Evolutionary conservation across 2,329 filamentous ascomycete genomes (phyloP).

Genomic region (Venturiaceae sp.): DNA sequence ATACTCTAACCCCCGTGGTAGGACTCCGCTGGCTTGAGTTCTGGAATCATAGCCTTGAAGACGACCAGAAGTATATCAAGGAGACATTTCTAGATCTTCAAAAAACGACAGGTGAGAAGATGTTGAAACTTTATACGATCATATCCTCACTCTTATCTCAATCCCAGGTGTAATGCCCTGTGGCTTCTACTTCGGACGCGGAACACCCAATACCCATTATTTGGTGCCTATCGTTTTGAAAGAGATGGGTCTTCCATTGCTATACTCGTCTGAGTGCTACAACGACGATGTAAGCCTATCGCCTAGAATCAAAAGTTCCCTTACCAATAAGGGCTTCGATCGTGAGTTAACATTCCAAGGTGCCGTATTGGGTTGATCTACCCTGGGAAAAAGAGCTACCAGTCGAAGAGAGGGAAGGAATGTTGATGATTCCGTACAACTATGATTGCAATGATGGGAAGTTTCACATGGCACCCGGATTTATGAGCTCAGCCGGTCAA

Average conservation of each 20-base stretch:
- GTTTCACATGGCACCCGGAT: constrained; percentile 33
- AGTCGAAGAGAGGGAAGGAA: constrained; percentile 28
- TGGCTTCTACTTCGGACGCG: constrained; percentile 26
- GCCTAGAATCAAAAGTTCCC: too few relatives aligned
- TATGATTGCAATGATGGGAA: constrained; percentile 49
- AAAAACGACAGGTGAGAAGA: constrained; percentile 17
- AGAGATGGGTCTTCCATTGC: constrained; percentile 17
- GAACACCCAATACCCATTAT: constrained; percentile 18
- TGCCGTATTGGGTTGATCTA: constrained; percentile 36
- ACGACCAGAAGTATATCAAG: constrained; percentile 30
- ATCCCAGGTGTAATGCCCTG: constrained; percentile 21
- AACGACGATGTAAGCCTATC: constrained; percentile 26
- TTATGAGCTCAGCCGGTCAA: constrained; percentile 29
- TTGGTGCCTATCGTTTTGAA: constrained; percentile 19
- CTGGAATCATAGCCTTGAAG: constrained; percentile 25
- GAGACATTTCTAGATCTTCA: constrained; percentile 25
- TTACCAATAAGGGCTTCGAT: neutral
- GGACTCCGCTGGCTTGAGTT: constrained; percentile 32
- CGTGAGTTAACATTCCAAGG: too few relatives aligned
- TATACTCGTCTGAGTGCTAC: constrained; percentile 14
- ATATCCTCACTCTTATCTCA: constrained; percentile 9
- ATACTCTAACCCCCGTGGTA: neutral
- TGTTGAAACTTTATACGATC: neutral
- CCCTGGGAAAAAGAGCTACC: constrained; percentile 30
- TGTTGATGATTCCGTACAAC: constrained; percentile 44